Evolutionary conservation across 192 early-diverging fungal species (phyloP), one percentile per base, ranked within the genome.

Genomic region (Spinellus fusiger): DNA sequence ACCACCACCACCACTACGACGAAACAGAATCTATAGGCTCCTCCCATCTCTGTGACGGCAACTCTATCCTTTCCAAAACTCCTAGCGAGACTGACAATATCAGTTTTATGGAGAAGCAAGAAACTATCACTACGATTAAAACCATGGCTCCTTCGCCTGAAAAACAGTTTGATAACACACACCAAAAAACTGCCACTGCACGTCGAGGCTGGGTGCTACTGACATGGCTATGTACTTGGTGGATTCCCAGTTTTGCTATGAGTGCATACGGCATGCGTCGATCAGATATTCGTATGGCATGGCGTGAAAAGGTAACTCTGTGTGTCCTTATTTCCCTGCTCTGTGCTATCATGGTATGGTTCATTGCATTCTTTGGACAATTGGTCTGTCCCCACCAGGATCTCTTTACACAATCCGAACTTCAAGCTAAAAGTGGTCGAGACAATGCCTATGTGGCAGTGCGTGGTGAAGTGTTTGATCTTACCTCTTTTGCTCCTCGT

Each of bases 231-330:
- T 76, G 73, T 31, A 92, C 84, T 15, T 91, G 87, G 86, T 89
- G 83, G 87, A 81, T 98, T 50, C 95, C 95, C 12, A 80, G 80
- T 34, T 55, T 54, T 18, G 69, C 71, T 5, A 66, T 98, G 40
- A 63, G 28, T 22, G 77, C 61, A 54, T 81, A 83, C 54, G 89
- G 86, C 28, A 90, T 94, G 84, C 78, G 82, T 68, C 79, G 84
- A 58, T 77, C 76, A 26, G 89, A 91, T 64, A 80, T 92, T 53
- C 88, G 86, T 26, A 84, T 91, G 79, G 96, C 96, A 12, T 99
- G 96, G 96, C 83, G 96, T 56, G 96, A 99, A 71, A 97, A 99
- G 71, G 84, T 94, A 4, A 88, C 96, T 1, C 79, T 99, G 15
- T 94, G 93, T 63, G 59, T 88, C 61, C 70, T 99, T 59, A 92